Conservation (phyloP, 257 asterid genomes). For the Leptodermis oblonga region DNA sequence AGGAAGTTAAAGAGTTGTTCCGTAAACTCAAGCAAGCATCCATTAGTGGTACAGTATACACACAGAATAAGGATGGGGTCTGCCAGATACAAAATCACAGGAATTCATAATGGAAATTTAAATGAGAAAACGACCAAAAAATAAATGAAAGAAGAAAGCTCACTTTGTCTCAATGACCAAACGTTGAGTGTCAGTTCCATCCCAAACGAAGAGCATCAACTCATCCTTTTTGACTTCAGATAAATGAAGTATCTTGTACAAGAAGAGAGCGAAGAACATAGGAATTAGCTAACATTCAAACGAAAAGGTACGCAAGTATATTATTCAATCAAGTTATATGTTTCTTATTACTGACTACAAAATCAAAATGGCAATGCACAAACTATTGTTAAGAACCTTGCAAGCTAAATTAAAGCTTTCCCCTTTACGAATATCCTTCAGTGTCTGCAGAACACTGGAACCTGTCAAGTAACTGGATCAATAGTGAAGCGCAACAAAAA, state of each 20-base stretch:
- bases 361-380: background rate
- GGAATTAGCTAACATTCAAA: constrained; percentile 3
- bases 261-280: constrained; percentile 11
- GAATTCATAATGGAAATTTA: background rate
- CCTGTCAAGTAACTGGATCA: constrained; percentile 35
- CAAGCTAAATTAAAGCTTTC: constrained; percentile 49
- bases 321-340: background rate
- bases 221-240: constrained; percentile 44
- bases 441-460: constrained; percentile 27
- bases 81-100: background rate
- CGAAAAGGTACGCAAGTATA: background rate
- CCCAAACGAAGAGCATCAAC: constrained; percentile 79
- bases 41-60: no score
- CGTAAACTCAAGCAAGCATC: background rate
- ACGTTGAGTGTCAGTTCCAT: constrained; percentile 84
- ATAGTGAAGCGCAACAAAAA: constrained; percentile 7
- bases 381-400: constrained; percentile 48
- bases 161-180: constrained; percentile 50
- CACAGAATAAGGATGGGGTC: background rate
- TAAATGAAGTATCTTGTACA: constrained; percentile 58
- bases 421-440: constrained; percentile 58
- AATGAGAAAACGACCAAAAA: background rate
- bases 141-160: constrained; percentile 21
- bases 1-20: background rate
- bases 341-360: background rate